Base-by-base conservation (phyloP, 306 rosid genomes). In the Delonix regia region DNA sequence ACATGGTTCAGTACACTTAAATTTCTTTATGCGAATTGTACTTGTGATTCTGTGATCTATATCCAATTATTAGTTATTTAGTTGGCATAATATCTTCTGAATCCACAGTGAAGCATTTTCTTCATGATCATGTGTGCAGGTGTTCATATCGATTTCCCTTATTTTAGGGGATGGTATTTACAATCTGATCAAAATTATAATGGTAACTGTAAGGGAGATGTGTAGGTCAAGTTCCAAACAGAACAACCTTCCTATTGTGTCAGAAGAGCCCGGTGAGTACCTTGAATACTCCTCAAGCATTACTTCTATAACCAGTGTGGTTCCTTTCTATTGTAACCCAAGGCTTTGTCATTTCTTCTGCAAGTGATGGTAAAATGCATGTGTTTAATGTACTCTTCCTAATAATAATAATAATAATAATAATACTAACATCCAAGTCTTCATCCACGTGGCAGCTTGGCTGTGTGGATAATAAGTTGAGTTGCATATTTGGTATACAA, bases 131-230 rank as follows among this genome's bases (percentile, higher is more conserved):
- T 66, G 33, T 21, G 41, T 79, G 49, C 80, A 90, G 94, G 94
- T 90, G 52, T 90, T 90, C 71, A 83, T 90, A 70, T 76, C 94
- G 27, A 90, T 90, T 79, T 71, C 99, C 49, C 92, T 95, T 78
- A 91, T 93, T 78, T 82, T 95, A 27, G 99, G 99, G 41, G 99
- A 95, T 53, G 99, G 99, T 76, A 80, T 95, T 24, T 95, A 93
- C 85, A 93, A 93, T 87, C 82, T 91, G 81, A 10, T 89, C 65
- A 91, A 95, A 85, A 93, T 89, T 87, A 83, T 95, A 79, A 48
- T 83, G 63, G 76, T 91, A 80, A 89, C 96, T 19, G 16, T 77
- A 4, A 88, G 87, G 80, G 97, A 95, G 82, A 85, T 95, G 79
- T 86, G 82, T 85, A 88, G 47, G 77, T 65, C 84, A 83, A 80